These are phyloP conservation scores for Xylaria telfairii DNA, from an alignment of 495 filamentous ascomycete species.

Conservation along the genomic window DNA sequence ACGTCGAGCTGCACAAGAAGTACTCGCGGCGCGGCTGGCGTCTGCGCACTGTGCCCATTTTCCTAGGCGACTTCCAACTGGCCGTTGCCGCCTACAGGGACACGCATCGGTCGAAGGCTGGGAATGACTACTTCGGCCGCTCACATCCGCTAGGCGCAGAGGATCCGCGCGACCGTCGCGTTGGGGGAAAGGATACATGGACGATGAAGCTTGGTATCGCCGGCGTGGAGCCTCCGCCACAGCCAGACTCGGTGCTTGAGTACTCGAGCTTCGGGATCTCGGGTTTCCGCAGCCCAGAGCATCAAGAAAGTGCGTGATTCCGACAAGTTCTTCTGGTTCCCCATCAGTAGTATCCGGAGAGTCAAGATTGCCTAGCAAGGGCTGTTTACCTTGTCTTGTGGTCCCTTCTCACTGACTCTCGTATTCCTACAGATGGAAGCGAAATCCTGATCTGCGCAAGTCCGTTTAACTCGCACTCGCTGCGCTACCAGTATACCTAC, in stretches of 20 bases:
- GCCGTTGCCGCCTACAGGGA: neutral
- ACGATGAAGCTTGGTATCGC: neutral
- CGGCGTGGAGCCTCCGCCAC: neutral
- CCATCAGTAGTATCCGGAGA: neutral
- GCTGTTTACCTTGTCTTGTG: too few relatives aligned
- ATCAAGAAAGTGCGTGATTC: neutral
- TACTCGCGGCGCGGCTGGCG: neutral
- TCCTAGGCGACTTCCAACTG: neutral
- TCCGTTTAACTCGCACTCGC: neutral
- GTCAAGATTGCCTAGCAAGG: neutral
- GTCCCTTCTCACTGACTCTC: neutral
- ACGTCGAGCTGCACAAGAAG: slow-evolving; percentile 6
- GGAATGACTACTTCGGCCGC: too few relatives aligned
- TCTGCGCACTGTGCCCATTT: neutral
- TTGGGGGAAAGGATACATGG: neutral
- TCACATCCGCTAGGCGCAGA: neutral
- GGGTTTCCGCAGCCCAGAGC: neutral
- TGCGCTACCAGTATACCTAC: slow-evolving; percentile 2
- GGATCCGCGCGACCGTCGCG: neutral
- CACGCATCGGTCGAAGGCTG: neutral
- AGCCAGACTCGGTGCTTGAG: neutral
- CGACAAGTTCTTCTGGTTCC: neutral
- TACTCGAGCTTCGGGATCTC: neutral
- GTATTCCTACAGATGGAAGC: neutral
- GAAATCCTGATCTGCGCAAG: neutral